Evolutionary conservation across 2,329 filamentous ascomycete species (phyloP).

Genomic region (Sporothrix humicola): DNA sequence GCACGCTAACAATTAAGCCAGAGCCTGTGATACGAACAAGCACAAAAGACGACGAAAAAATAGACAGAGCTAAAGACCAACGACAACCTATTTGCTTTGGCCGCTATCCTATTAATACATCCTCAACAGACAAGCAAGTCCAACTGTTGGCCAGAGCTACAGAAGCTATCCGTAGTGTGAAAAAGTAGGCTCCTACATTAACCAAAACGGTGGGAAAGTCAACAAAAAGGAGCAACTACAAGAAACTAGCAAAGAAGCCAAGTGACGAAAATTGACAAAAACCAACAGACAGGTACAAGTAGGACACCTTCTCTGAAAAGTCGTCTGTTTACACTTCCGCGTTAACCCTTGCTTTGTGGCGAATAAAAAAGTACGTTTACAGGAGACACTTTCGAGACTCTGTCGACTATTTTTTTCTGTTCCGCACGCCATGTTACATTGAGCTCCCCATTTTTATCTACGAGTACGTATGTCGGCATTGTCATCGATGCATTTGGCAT

Average conservation of each 20-base stretch:
- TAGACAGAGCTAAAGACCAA: slow-evolving; percentile 1
- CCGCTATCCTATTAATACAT: slow-evolving; percentile 18
- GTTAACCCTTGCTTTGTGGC: slow-evolving; percentile 9
- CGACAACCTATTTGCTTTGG: neutral
- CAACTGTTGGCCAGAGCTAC: neutral
- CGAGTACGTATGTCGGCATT: neutral
- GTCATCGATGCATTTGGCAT: neutral
- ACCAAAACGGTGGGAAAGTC: slow-evolving; percentile 22
- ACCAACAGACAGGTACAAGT: neutral
- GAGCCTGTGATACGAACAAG: slow-evolving; percentile 16
- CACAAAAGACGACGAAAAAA: neutral
- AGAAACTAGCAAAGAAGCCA: neutral
- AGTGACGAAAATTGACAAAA: neutral
- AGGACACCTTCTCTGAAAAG: neutral
- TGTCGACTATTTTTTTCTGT: neutral
- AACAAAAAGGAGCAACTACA: neutral
- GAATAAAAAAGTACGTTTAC: neutral
- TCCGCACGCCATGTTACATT: neutral
- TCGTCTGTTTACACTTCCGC: neutral
- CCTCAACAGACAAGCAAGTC: neutral
- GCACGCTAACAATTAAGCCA: neutral
- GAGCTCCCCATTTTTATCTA: neutral
- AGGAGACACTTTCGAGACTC: too few species aligned
- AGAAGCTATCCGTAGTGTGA: neutral
- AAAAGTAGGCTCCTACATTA: neutral